Conservation (phyloP, 2,329 filamentous ascomycete species). For the Ustilaginoidea virens region DNA sequence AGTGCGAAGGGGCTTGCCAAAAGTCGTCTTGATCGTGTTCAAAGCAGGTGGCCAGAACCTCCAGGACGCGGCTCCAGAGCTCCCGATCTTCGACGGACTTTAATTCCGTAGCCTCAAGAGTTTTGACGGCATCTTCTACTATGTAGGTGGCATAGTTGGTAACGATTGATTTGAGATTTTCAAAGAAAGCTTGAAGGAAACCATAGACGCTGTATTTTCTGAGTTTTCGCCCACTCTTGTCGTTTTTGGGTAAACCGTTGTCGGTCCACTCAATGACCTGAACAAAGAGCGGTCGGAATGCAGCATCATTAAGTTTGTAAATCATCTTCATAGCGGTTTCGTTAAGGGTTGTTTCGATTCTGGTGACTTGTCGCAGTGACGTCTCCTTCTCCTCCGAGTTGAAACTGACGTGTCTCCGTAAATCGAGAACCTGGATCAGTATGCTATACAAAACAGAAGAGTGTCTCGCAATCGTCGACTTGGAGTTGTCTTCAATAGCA, state of each 20-base stretch:
- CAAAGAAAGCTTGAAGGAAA: conserved; percentile 69
- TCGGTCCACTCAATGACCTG: conserved; percentile 72
- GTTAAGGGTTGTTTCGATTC: conserved; percentile 50
- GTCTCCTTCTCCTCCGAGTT: conserved; percentile 28
- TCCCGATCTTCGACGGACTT: conserved; percentile 30
- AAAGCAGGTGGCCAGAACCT: conserved; percentile 61
- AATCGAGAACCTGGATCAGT: conserved; percentile 44
- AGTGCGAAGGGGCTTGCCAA: conserved; percentile 87
- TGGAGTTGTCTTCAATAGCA: conserved; percentile 63
- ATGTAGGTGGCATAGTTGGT: conserved; percentile 83
- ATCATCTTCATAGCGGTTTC: conserved; percentile 74
- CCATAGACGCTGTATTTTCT: conserved; percentile 66
- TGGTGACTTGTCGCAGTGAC: conserved; percentile 31
- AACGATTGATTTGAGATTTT: conserved; percentile 80
- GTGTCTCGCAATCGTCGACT: conserved; percentile 64
- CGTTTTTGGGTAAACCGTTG: conserved; percentile 43
- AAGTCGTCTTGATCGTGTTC: conserved; percentile 88
- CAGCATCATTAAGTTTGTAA: conserved; percentile 88
- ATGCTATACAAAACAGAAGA: conserved; percentile 51
- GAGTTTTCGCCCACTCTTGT: conserved; percentile 38
- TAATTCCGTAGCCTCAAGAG: conserved; percentile 40
- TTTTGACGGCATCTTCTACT: conserved; percentile 55
- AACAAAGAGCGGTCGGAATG: conserved; percentile 83
- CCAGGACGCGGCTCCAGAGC: conserved; percentile 56
- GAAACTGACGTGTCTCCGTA: conserved; percentile 46